Percentiles rank a stretch among this genome's conserved stretches.
phyloP scores from a whole-genome alignment of 2,329 filamentous ascomycete genomes.

The Sodiomyces alkalinus region DNA sequence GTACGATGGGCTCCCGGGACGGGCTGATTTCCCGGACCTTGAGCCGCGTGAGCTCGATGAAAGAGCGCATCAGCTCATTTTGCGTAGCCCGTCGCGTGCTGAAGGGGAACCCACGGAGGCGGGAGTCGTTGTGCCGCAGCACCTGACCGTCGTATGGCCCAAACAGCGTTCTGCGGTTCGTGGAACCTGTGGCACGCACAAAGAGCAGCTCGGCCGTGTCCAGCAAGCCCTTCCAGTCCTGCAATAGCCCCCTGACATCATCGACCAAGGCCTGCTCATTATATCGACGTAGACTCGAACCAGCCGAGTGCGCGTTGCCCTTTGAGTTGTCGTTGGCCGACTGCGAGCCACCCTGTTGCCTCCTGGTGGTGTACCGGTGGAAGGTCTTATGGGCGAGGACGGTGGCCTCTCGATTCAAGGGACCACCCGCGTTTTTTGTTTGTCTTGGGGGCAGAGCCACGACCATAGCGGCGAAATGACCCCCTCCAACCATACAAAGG shows the following conservation, averaged over 20 bases:
- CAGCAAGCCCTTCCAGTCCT: conserved; percentile 74
- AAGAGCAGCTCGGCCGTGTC: conserved; percentile 78
- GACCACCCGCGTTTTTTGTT: conserved; percentile 50
- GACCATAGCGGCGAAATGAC: conserved; percentile 94
- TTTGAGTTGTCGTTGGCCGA: conserved; percentile 91
- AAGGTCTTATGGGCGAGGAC: conserved; percentile 95
- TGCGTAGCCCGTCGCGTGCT: conserved; percentile 85
- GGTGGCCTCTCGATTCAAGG: conserved; percentile 70
- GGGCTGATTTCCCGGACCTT: conserved; percentile 72
- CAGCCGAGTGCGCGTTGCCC: conserved; percentile 84
- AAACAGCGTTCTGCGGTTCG: conserved; percentile 76
- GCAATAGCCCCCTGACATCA: conserved; percentile 71
- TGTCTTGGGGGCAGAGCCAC: conserved; percentile 74
- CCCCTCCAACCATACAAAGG: conserved; percentile 95
- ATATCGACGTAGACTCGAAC: conserved; percentile 76
- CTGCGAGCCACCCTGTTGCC: conserved; percentile 92
- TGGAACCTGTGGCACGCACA: conserved; percentile 73
- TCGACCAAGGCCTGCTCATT: conserved; percentile 82
- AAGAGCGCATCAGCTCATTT: conserved; percentile 84
- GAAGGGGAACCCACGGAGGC: conserved; percentile 82
- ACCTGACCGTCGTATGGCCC: conserved; percentile 85
- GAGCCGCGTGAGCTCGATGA: conserved; percentile 81
- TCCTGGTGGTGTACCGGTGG: conserved; percentile 87
- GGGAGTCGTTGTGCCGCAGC: conserved; percentile 59
- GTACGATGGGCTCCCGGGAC: conserved; percentile 18